phyloP scores from a whole-genome alignment of 2,329 filamentous ascomycete species.

The Albifimbria verrucaria region DNA sequence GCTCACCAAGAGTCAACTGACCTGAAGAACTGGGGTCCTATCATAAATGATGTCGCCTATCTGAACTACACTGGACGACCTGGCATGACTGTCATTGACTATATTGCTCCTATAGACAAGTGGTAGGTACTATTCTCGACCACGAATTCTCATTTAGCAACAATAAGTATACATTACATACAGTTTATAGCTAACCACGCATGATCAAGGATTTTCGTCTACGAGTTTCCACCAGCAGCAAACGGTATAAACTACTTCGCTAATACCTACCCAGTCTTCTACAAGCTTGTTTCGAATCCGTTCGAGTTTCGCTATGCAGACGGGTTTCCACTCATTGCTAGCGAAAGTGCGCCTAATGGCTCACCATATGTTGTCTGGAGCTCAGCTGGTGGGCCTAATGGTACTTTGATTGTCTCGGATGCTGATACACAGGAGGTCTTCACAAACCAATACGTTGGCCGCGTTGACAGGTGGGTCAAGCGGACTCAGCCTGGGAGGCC shows the following conservation, averaged over 20 bases:
- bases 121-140: not conserved
- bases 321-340: slow-evolving; percentile 19
- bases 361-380: slow-evolving; percentile 40
- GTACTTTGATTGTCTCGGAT: slow-evolving; percentile 36
- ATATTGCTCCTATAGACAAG: slow-evolving; percentile 36
- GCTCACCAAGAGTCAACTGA: slow-evolving; percentile 60
- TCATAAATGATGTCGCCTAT: slow-evolving; percentile 58
- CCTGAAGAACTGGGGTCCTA: slow-evolving; percentile 54
- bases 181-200: too few relatives aligned
- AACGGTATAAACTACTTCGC: slow-evolving; percentile 9
- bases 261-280: slow-evolving; percentile 33
- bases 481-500: slow-evolving; percentile 22
- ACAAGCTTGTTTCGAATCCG: slow-evolving; percentile 32
- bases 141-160: not conserved
- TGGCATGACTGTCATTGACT: slow-evolving; percentile 61
- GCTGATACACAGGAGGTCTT: slow-evolving; percentile 31
- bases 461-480: slow-evolving; percentile 26
- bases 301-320: slow-evolving; percentile 25
- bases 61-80: slow-evolving; percentile 58
- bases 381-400: slow-evolving; percentile 33
- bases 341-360: slow-evolving; percentile 14
- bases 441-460: slow-evolving; percentile 32
- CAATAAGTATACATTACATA: too few relatives aligned
- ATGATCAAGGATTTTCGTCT: slow-evolving; percentile 53
- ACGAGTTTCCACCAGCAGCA: slow-evolving; percentile 53